These are phyloP conservation scores for Salinomyces thailandicus DNA, from an alignment of 2,329 filamentous ascomycete genomes.

Conservation along the genomic window DNA sequence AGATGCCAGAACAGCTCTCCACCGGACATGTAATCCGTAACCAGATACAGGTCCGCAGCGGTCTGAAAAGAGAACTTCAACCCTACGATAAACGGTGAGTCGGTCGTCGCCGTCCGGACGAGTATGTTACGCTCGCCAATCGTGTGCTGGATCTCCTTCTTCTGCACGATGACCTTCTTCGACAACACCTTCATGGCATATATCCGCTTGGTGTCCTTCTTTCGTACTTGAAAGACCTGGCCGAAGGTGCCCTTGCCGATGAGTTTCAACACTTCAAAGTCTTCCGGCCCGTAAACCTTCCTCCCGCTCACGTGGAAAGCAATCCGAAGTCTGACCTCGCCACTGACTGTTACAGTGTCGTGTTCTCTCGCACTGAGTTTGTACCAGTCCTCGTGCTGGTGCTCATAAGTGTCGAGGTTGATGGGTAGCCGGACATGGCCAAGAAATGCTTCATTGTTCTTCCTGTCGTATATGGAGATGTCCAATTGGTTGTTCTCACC, in stretches of 20 bases:
- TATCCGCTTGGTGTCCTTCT: conserved; percentile 90
- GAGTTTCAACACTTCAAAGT: conserved; percentile 90
- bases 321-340: conserved; percentile 81
- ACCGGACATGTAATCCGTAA: conserved; percentile 98
- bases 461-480: conserved; percentile 84
- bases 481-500: conserved; percentile 83
- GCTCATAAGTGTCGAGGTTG: conserved; percentile 56
- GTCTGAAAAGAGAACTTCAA: conserved; percentile 99
- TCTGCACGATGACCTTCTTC: conserved; percentile 99
- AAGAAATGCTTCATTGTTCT: conserved; percentile 77
- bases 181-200: conserved; percentile 99
- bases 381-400: conserved; percentile 76
- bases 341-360: conserved; percentile 63
- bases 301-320: conserved; percentile 78
- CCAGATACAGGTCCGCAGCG: conserved; percentile 90
- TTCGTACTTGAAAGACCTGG: conserved; percentile 95
- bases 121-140: conserved; percentile 95
- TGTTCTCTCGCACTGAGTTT: conserved; percentile 67
- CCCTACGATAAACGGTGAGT: conserved; percentile 95
- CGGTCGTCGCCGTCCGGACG: conserved; percentile 86
- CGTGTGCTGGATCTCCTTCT: conserved; percentile 97
- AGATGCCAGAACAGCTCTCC: conserved; percentile 98
- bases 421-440: conserved; percentile 80
- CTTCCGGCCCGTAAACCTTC: conserved; percentile 84
- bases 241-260: conserved; percentile 98